Conservation (phyloP, 2,329 filamentous ascomycete species). For the Pyrenophora seminiperda region DNA sequence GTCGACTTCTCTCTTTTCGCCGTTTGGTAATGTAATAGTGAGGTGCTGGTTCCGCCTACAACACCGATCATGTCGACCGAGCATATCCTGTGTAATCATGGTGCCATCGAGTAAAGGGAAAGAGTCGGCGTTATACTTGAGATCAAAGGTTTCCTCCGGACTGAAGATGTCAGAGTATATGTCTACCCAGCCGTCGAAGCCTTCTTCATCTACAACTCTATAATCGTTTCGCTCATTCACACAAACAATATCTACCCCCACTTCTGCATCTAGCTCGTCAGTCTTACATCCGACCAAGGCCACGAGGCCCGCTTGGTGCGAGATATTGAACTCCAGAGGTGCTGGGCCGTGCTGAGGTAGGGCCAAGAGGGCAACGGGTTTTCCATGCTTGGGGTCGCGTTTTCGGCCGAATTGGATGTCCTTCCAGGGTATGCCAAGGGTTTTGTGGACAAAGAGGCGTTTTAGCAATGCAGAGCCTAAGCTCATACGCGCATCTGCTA, state of each 20-base stretch:
- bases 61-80: constrained; percentile 53
- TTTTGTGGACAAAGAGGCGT: constrained; percentile 68
- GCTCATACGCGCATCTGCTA: constrained; percentile 75
- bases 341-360: constrained; percentile 20
- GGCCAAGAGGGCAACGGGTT: constrained; percentile 55
- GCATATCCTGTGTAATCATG: constrained; percentile 44
- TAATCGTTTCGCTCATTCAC: constrained; percentile 71
- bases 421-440: constrained; percentile 65
- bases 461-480: constrained; percentile 76
- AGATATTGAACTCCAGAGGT: constrained; percentile 73
- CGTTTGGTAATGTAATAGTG: constrained; percentile 43
- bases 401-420: constrained; percentile 61
- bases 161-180: constrained; percentile 74
- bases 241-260: constrained; percentile 79
- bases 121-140: constrained; percentile 60
- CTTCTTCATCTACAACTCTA: constrained; percentile 62
- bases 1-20: constrained; percentile 46
- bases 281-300: constrained; percentile 61
- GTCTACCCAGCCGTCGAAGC: constrained; percentile 71
- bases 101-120: constrained; percentile 55
- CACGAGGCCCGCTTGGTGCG: constrained; percentile 78
- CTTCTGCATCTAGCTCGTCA: constrained; percentile 49
- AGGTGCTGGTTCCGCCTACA: constrained; percentile 48
- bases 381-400: constrained; percentile 58
- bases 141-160: constrained; percentile 63